These are phyloP conservation scores for Colletotrichum siamense DNA, from an alignment of 2,329 filamentous ascomycete species.

Conservation along the genomic window DNA sequence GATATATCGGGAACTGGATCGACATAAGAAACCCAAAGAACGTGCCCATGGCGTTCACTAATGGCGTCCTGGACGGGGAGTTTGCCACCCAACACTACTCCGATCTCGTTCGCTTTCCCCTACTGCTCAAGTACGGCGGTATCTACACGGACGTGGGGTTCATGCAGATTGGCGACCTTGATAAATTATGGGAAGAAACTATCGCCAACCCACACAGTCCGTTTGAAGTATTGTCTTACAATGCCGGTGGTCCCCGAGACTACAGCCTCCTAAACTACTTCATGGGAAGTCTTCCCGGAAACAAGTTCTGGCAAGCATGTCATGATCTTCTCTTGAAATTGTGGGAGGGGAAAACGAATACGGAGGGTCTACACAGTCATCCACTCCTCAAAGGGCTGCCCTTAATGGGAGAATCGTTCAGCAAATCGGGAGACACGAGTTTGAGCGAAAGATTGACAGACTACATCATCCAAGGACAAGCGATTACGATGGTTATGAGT, in stretches of 20 bases:
- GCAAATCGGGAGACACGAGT: constrained; percentile 35
- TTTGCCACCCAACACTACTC: constrained; percentile 61
- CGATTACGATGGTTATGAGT: constrained; percentile 55
- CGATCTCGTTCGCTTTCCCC: constrained; percentile 62
- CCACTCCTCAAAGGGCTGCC: constrained; percentile 51
- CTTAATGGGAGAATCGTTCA: constrained; percentile 39
- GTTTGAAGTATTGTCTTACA: constrained; percentile 55
- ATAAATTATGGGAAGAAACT: constrained; percentile 56
- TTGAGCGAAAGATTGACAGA: constrained; percentile 52
- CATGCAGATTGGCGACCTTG: constrained; percentile 62
- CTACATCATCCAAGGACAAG: constrained; percentile 64
- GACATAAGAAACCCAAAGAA: neutral
- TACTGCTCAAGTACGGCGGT: constrained; percentile 62
- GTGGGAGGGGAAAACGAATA: constrained; percentile 57
- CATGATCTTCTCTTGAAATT: constrained; percentile 56
- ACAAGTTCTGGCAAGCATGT: constrained; percentile 27
- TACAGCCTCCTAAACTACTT: constrained; percentile 55
- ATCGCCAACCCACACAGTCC: constrained; percentile 49
- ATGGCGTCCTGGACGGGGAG: constrained; percentile 52
- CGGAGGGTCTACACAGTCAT: constrained; percentile 54
- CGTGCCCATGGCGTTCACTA: constrained; percentile 11
- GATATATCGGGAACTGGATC: neutral
- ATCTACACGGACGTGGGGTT: constrained; percentile 64
- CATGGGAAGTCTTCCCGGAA: constrained; percentile 32
- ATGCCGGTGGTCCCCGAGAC: constrained; percentile 36